phyloP scores from a whole-genome alignment of 768 basidiomycete species.

The Jaapia argillacea region DNA sequence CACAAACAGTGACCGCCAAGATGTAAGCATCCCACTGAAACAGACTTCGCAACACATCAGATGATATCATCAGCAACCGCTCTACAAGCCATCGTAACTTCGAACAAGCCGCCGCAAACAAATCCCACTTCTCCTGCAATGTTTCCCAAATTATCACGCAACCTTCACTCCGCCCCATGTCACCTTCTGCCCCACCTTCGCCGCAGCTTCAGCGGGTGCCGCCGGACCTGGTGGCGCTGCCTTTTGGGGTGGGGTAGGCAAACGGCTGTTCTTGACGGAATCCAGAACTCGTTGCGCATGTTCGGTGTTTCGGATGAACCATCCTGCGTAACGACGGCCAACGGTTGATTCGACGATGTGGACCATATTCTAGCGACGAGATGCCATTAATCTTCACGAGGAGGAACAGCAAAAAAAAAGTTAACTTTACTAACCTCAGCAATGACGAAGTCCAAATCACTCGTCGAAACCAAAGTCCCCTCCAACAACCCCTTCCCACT shows the following conservation, averaged over 20 bases:
- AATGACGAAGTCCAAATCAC: constrained; percentile 93
- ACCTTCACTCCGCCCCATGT: constrained; percentile 41
- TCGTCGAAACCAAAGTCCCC: constrained; percentile 81
- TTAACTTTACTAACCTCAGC: constrained; percentile 56
- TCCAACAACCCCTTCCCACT: constrained; percentile 57
- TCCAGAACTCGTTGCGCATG: constrained; percentile 83
- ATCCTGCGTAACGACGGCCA: constrained; percentile 87
- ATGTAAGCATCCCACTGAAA: too few relatives aligned
- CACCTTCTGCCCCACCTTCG: constrained; percentile 42
- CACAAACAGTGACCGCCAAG: too few relatives aligned
- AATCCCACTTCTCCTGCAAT: too few relatives aligned
- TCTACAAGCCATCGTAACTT: too few relatives aligned
- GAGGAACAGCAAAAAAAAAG: not conserved
- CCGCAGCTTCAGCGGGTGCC: constrained; percentile 14
- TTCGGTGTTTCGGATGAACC: constrained; percentile 96
- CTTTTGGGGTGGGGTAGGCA: constrained; percentile 27
- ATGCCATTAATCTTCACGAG: not conserved
- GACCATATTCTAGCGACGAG: constrained; percentile 71
- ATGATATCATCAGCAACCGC: too few relatives aligned
- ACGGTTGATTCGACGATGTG: constrained; percentile 94
- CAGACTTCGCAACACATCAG: too few relatives aligned
- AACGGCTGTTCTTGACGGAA: constrained; percentile 50
- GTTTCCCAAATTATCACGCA: too few relatives aligned
- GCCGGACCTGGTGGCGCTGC: constrained; percentile 2
- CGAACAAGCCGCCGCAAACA: too few relatives aligned